Conservation (phyloP, 2,329 filamentous ascomycete species). For the Trichoderma semiorbis region DNA sequence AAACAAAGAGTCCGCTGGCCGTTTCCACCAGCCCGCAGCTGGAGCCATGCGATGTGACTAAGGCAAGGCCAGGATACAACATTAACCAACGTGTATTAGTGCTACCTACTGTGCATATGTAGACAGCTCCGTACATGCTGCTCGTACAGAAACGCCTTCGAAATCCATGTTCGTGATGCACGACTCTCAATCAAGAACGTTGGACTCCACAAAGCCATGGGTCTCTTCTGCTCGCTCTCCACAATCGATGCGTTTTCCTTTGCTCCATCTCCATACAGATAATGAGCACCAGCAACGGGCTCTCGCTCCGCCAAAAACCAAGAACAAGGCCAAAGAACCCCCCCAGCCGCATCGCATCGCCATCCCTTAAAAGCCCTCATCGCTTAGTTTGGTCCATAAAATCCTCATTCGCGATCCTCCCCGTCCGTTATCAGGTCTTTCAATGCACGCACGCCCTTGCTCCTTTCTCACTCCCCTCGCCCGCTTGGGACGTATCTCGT, state of each 20-base stretch:
- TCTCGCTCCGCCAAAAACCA: neutral
- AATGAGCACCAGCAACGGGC: neutral
- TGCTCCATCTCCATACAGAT: conserved; percentile 1
- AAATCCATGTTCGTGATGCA: conserved; percentile 9
- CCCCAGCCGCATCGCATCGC: neutral
- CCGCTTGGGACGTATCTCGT: neutral
- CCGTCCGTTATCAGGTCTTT: neutral
- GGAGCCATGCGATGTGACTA: neutral
- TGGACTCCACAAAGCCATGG: conserved; percentile 3
- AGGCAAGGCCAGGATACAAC: neutral
- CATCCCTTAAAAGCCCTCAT: neutral
- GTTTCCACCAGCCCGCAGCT: neutral
- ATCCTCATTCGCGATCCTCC: neutral
- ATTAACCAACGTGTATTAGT: neutral
- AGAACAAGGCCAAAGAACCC: neutral
- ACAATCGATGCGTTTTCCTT: neutral
- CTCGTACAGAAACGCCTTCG: neutral
- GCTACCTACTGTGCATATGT: neutral
- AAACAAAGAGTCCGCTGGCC: neutral
- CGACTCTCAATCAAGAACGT: conserved; percentile 12
- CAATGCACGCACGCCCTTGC: conserved; percentile 1
- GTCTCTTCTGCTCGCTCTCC: neutral
- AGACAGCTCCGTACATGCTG: neutral
- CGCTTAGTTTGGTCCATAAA: neutral
- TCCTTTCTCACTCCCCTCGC: neutral